Evolutionary conservation across 768 basidiomycete genomes (phyloP), one percentile per base, ranked within the genome.

Genomic region (Albatrellus ellisii): DNA sequence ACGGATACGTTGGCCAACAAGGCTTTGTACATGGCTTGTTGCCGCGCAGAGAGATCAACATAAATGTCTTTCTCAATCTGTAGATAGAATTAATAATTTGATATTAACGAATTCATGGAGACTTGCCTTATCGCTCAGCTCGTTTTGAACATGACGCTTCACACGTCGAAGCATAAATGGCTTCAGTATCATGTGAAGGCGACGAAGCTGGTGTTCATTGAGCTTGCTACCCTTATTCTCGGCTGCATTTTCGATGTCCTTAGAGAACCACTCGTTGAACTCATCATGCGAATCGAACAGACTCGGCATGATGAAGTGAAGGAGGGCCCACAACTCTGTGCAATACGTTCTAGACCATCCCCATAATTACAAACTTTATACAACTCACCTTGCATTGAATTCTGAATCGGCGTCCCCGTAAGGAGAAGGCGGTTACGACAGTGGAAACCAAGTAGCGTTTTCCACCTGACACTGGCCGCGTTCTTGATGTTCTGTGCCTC

Each of bases 401-500:
- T 99, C 59, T 99, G 95, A 46, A 99, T 97, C 1, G 95, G 95
- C 21, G 95, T 99, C 41, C 95, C 95, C 1, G 95, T 99, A 29
- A 99, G 68, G 12, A 99, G 70, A 5, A 99, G 69, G 33, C 95
- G 75, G 62, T 99, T 99, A 41, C 95, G 76, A 56, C 94, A 98
- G 25, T 91, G 88, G 60, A 98, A 90, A 14, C 89, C 85, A 35
- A 99, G 75, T 14, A 98, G 67, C 1, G 92, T 94, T 62, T 97
- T 98, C 95, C 95, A 99, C 32, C 95, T 73, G 7, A 88, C 85
- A 60, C 86, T 90, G 18, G 87, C 77, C 18, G 95, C 91, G 55
- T 91, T 94, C 69, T 99, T 99, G 70, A 99, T 98, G 43, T 97
- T 97, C 61, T 99, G 95, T 2, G 95, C 95, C 61, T 99, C 95